These are phyloP conservation scores for Entomophthora muscae DNA, from an alignment of 371 early-diverging fungal genomes.

Conservation along the genomic window DNA sequence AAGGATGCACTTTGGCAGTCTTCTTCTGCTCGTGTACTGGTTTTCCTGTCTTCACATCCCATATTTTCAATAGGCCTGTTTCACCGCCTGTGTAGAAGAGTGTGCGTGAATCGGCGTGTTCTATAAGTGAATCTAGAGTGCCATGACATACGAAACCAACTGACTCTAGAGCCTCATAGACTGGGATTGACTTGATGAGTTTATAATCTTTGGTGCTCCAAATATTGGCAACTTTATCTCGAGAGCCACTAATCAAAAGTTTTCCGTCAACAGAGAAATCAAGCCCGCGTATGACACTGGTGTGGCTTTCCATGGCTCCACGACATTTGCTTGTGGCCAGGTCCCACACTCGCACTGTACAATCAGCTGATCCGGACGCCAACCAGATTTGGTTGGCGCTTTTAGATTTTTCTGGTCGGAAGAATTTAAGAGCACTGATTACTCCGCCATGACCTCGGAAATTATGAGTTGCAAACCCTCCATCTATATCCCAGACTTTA, in stretches of 20 bases:
- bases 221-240: conserved; percentile 86
- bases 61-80: conserved; percentile 40
- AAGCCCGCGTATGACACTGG: conserved; percentile 79
- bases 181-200: conserved; percentile 66
- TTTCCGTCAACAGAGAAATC: conserved; percentile 56
- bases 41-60: conserved; percentile 46
- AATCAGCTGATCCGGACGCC: conserved; percentile 77
- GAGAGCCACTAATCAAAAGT: conserved; percentile 68
- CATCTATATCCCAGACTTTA: conserved; percentile 86
- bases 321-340: conserved; percentile 50
- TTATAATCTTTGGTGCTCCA: conserved; percentile 63
- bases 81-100: conserved; percentile 77
- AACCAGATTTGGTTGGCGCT: conserved; percentile 30
- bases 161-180: conserved; percentile 60
- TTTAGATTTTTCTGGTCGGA: conserved; percentile 21
- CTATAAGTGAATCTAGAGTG: conserved; percentile 17
- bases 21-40: conserved; percentile 32
- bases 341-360: conserved; percentile 80
- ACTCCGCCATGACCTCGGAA: conserved; percentile 86
- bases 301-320: conserved; percentile 64
- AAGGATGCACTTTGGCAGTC: conserved; percentile 42
- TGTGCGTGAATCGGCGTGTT: conserved; percentile 20
- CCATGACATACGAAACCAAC: conserved; percentile 37
- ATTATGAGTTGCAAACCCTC: conserved; percentile 89
- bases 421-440: conserved; percentile 69